Evolutionary conservation across 163 green algal species (phyloP).

Genomic region (Prototheca cutis): DNA sequence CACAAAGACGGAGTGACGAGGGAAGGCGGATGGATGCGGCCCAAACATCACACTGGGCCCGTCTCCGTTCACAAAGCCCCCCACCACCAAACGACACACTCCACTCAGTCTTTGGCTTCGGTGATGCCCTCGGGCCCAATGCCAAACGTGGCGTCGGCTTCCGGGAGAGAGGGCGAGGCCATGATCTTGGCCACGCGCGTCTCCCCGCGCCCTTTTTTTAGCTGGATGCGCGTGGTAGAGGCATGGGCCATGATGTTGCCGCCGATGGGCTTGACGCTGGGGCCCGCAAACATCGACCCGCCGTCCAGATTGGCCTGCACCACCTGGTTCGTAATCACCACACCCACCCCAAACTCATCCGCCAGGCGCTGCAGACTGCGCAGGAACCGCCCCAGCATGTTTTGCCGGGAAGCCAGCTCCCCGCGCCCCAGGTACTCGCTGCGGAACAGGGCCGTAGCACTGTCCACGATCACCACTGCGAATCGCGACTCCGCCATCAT

Average conservation of each 20-base stretch:
- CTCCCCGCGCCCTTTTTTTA: slow-evolving; percentile 86
- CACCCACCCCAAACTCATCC: slow-evolving; percentile 90
- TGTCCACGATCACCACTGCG: slow-evolving; percentile 91
- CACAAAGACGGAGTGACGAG: too few relatives aligned
- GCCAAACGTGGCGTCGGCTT: slow-evolving; percentile 84
- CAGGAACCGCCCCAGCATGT: slow-evolving; percentile 86
- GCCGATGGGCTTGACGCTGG: slow-evolving; percentile 90
- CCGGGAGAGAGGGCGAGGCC: slow-evolving; percentile 79
- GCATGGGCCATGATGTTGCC: slow-evolving; percentile 99
- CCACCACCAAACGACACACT: too few relatives aligned
- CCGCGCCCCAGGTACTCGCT: slow-evolving; percentile 87
- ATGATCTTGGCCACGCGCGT: slow-evolving; percentile 88
- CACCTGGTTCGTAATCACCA: slow-evolving; percentile 98
- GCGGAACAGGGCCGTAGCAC: slow-evolving; percentile 77
- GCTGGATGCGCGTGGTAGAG: slow-evolving; percentile 83
- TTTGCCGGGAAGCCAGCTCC: slow-evolving; percentile 85
- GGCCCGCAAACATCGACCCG: slow-evolving; percentile 76
- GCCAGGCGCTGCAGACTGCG: slow-evolving; percentile 78
- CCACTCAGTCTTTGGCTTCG: slow-evolving; percentile 43
- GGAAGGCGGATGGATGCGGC: too few relatives aligned
- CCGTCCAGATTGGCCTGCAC: slow-evolving; percentile 92
- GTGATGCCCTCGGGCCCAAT: slow-evolving; percentile 74
- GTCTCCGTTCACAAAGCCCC: too few relatives aligned
- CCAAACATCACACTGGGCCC: too few relatives aligned
- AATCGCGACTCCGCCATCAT: slow-evolving; percentile 93